phyloP scores from a whole-genome alignment of 1,284 basidiomycete genomes.

The Marasmius fiardii region DNA sequence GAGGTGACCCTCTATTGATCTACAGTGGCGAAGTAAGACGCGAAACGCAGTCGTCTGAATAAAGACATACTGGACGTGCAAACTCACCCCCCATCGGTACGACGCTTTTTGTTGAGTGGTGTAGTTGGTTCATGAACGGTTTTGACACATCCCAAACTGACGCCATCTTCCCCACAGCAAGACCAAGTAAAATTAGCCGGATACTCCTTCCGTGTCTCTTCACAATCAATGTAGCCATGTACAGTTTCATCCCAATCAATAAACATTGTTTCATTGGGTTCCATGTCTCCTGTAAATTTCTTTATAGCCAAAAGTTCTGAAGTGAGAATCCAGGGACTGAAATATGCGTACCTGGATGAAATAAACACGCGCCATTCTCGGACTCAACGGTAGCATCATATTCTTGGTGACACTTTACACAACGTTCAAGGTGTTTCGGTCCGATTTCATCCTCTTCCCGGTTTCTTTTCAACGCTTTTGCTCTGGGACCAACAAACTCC shows the following conservation, averaged over 20 bases:
- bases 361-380: slow-evolving; percentile 24
- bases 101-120: slow-evolving; percentile 31
- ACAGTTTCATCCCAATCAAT: slow-evolving; percentile 43
- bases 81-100: slow-evolving; percentile 2
- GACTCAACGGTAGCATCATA: slow-evolving; percentile 34
- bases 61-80: not conserved
- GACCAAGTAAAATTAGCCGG: slow-evolving; percentile 47
- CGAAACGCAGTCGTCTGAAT: not conserved
- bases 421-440: slow-evolving; percentile 37
- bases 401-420: slow-evolving; percentile 40
- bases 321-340: not conserved
- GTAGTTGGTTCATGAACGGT: slow-evolving; percentile 28
- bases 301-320: not conserved
- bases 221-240: slow-evolving; percentile 44
- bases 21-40: not conserved
- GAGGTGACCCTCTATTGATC: no score
- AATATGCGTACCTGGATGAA: slow-evolving; percentile 30
- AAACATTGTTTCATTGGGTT: slow-evolving; percentile 30
- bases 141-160: slow-evolving; percentile 34
- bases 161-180: slow-evolving; percentile 40
- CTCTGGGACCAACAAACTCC: slow-evolving; percentile 31
- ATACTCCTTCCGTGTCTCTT: slow-evolving; percentile 32
- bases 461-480: slow-evolving; percentile 21
- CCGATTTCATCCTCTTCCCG: slow-evolving; percentile 21
- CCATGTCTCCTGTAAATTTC: slow-evolving; percentile 1